A percentile compares a stretch with the other conserved stretches of the same genome.
phyloP scores from a whole-genome alignment of 352 stramenopile genomes.

The Phytophthora idaei region DNA sequence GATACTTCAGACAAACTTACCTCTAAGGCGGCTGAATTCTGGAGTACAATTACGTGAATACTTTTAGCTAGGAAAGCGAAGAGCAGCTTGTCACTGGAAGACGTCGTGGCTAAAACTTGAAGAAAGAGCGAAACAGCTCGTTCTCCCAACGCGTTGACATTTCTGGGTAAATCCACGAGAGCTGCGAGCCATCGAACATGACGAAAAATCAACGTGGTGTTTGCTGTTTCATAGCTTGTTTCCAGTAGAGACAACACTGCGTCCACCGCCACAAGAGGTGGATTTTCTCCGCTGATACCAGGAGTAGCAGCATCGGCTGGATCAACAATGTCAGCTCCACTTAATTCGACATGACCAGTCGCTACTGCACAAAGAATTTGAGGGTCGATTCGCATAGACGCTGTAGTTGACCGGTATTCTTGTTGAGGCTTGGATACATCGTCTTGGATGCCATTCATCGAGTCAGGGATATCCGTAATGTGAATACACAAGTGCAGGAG shows the following conservation, averaged over 20 bases:
- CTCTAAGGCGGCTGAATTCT: conserved; percentile 49
- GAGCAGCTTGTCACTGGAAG: conserved; percentile 32
- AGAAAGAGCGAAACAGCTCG: conserved; percentile 33
- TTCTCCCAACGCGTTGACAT: conserved; percentile 52
- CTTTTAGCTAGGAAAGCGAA: conserved; percentile 56
- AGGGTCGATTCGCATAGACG: conserved; percentile 19
- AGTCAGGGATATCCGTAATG: conserved; percentile 2
- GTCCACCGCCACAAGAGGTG: conserved; percentile 44
- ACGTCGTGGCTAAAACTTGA: conserved; percentile 34
- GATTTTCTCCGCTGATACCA: conserved; percentile 16
- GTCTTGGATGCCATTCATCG: background rate
- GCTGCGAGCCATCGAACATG: conserved; percentile 57
- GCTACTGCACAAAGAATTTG: conserved; percentile 30
- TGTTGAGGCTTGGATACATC: background rate
- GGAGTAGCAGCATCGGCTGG: background rate
- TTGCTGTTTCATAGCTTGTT: conserved; percentile 6
- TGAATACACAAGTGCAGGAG: conserved; percentile 56
- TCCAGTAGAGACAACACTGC: conserved; percentile 45
- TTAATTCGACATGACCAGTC: conserved; percentile 4
- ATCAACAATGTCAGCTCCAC: background rate
- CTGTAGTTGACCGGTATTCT: background rate
- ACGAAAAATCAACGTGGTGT: conserved; percentile 43
- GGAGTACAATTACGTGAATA: conserved; percentile 39
- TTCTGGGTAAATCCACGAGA: conserved; percentile 44
- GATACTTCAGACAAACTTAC: conserved; percentile 19